A percentile compares a stretch with the other conserved stretches of the same genome.
Conservation (phyloP, 768 basidiomycete species). For the Cyclocybe aegerita region DNA sequence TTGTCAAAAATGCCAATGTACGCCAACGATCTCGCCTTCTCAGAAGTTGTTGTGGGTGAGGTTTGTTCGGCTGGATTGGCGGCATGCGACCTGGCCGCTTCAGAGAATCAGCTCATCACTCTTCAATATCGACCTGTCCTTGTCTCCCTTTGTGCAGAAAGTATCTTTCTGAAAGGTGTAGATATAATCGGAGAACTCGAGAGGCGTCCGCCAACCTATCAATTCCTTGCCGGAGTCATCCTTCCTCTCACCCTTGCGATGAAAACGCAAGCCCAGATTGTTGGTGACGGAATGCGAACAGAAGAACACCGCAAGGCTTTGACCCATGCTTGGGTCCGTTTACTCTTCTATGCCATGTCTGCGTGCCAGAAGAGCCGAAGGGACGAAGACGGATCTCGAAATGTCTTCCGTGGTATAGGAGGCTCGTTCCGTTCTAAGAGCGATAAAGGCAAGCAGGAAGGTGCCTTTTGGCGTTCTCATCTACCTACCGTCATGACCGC, state of each 20-base stretch:
- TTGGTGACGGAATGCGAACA: conserved; percentile 36
- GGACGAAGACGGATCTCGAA: conserved; percentile 17
- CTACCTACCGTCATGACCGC: conserved; percentile 47
- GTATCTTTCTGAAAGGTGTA: conserved; percentile 47
- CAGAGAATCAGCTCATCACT: conserved; percentile 38
- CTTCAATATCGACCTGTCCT: conserved; percentile 40
- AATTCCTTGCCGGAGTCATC: conserved; percentile 63
- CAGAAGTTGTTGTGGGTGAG: conserved; percentile 42
- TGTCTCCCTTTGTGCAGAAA: conserved; percentile 39
- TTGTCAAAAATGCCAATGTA: conserved; percentile 46
- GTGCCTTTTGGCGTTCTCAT: conserved; percentile 27
- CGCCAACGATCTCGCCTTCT: conserved; percentile 52
- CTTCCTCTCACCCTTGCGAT: conserved; percentile 59
- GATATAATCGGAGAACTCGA: conserved; percentile 60
- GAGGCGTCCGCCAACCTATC: conserved; percentile 51
- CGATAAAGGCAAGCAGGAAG: conserved; percentile 16
- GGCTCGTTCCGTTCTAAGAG: conserved; percentile 36
- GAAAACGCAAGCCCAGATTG: conserved; percentile 47
- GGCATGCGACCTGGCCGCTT: conserved; percentile 45
- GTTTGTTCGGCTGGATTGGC: conserved; percentile 46
- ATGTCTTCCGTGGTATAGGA: conserved; percentile 12
- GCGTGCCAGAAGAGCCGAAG: conserved; percentile 43
- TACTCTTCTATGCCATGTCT: conserved; percentile 57
- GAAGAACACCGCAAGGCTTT: conserved; percentile 47
- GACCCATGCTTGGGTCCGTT: conserved; percentile 56